These are phyloP conservation scores for Phytomonas francai DNA, from an alignment of 208 protist species.

Conservation along the genomic window DNA sequence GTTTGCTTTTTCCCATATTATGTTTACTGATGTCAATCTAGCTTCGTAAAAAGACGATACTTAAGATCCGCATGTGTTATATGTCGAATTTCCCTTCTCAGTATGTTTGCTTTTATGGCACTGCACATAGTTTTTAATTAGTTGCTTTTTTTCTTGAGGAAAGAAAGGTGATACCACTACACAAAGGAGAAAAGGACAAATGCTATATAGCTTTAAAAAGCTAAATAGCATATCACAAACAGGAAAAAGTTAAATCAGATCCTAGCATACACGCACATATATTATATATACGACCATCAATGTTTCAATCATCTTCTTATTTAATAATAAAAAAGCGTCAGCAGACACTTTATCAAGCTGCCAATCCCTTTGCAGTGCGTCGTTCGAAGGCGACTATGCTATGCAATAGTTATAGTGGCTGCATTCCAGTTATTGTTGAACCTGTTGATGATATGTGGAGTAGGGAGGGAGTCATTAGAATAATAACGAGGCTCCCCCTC, in stretches of 20 bases:
- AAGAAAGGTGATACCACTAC: no score
- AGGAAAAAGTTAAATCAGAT: conserved; percentile 3
- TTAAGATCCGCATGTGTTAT: conserved; percentile 1
- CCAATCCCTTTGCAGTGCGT: conserved; percentile 44
- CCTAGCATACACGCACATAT: neutral
- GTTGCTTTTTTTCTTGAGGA: neutral
- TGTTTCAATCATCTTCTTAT: neutral
- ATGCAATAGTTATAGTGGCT: conserved; percentile 33
- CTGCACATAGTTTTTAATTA: neutral
- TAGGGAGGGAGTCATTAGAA: conserved; percentile 58
- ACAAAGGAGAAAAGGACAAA: no score
- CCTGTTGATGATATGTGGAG: conserved; percentile 27
- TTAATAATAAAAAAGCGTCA: conserved; percentile 4
- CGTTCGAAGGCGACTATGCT: conserved; percentile 24
- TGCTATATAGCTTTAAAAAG: no score
- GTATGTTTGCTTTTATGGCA: conserved; percentile 4
- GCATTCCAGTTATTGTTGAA: conserved; percentile 89
- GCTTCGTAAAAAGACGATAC: no score
- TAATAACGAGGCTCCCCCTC: conserved; percentile 12
- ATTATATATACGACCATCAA: neutral
- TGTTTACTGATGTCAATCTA: no score
- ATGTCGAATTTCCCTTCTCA: conserved; percentile 14
- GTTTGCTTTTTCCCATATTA: no score
- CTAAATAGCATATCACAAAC: no score
- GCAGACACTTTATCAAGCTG: conserved; percentile 31